A percentile compares a stretch with the other conserved stretches of the same genome.
Evolutionary conservation across 257 asterid genomes (phyloP).

Genomic region (Datura wrightii): DNA sequence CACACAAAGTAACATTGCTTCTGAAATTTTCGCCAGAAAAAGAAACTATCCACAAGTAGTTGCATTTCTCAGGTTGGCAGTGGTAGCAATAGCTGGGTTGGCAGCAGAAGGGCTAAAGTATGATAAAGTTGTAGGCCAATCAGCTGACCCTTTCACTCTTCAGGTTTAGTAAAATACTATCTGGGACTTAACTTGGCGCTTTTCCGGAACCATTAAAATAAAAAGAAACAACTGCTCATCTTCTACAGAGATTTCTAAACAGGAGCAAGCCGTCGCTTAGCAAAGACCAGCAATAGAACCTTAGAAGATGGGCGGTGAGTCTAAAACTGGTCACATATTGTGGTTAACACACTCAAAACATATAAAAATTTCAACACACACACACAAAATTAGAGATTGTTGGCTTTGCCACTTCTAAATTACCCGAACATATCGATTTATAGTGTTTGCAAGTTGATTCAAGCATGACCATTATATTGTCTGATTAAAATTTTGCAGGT

Average conservation of each 20-base stretch:
- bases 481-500: constrained; percentile 59
- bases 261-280: constrained; percentile 83
- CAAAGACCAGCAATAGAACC: constrained; percentile 95
- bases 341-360: not conserved
- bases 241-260: constrained; percentile 83
- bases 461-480: not conserved
- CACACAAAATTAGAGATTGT: not conserved
- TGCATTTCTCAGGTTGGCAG: constrained; percentile 72
- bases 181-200: not conserved
- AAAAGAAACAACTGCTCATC: too few species aligned
- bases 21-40: not conserved
- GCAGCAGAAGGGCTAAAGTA: constrained; percentile 95
- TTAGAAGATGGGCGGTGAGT: constrained; percentile 98
- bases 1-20: not conserved
- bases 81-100: constrained; percentile 93
- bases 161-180: constrained; percentile 59
- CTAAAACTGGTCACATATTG: not conserved
- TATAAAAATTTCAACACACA: too few species aligned
- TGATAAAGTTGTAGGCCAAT: constrained; percentile 93
- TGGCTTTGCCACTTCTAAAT: not conserved
- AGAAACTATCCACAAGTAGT: not conserved
- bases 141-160: constrained; percentile 91
- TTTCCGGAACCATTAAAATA: not conserved
- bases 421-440: not conserved
- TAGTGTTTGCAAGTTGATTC: not conserved